A percentile compares a stretch with the other conserved stretches of the same genome.
Conservation (phyloP, 768 basidiomycete genomes). For the Termitomyces sp. region DNA sequence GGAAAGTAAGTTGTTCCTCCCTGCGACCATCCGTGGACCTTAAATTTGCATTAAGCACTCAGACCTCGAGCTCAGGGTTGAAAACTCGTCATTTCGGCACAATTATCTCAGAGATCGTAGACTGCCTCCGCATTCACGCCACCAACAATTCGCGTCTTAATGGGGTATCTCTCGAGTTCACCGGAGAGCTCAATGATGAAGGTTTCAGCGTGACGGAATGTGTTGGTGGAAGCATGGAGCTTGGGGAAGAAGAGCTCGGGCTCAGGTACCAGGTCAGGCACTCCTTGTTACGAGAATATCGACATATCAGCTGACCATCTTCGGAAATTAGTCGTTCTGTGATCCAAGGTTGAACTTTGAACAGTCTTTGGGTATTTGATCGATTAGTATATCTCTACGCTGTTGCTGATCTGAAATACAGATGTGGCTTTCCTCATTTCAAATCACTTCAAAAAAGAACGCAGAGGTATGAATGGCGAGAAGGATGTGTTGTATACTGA, state of each 20-base stretch:
- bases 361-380: slow-evolving; percentile 76
- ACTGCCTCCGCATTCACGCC: slow-evolving; percentile 77
- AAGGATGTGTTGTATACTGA: slow-evolving; percentile 31
- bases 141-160: slow-evolving; percentile 69
- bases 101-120: slow-evolving; percentile 82
- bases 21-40: background rate
- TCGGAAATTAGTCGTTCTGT: slow-evolving; percentile 68
- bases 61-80: slow-evolving; percentile 70
- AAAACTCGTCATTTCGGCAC: slow-evolving; percentile 90
- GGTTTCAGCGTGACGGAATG: slow-evolving; percentile 97
- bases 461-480: slow-evolving; percentile 29
- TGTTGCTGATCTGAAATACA: slow-evolving; percentile 18
- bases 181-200: slow-evolving; percentile 85
- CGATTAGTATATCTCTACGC: background rate
- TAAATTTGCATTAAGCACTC: slow-evolving; percentile 50
- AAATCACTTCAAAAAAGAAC: slow-evolving; percentile 70
- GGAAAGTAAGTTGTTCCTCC: slow-evolving; percentile 70
- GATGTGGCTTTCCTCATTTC: slow-evolving; percentile 87
- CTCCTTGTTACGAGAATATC: background rate
- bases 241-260: slow-evolving; percentile 84
- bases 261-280: slow-evolving; percentile 75
- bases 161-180: slow-evolving; percentile 86
- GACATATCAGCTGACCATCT: background rate
- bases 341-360: slow-evolving; percentile 94
- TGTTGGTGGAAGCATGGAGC: slow-evolving; percentile 92